These are phyloP conservation scores for Aspergillus saccharolyticus DNA, from an alignment of 495 filamentous ascomycete species.

Conservation along the genomic window DNA sequence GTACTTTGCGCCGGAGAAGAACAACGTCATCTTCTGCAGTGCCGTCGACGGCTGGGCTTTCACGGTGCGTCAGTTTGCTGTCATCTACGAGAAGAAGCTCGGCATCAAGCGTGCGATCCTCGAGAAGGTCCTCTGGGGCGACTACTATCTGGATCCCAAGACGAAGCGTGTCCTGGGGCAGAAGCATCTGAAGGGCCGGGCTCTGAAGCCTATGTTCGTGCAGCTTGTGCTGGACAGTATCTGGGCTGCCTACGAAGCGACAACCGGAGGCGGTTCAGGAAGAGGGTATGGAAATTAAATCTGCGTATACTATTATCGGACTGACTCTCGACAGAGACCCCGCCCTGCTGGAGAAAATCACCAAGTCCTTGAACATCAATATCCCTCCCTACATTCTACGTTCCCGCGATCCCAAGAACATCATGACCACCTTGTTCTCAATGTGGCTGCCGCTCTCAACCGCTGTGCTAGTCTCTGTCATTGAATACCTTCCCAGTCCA, in stretches of 20 bases:
- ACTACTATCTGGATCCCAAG: slow-evolving; percentile 95
- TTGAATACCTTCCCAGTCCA: slow-evolving; percentile 88
- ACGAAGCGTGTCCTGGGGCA: slow-evolving; percentile 85
- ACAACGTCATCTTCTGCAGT: slow-evolving; percentile 98
- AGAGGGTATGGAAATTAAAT: slow-evolving; percentile 61
- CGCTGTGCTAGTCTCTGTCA: slow-evolving; percentile 83
- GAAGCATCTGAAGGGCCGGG: slow-evolving; percentile 89
- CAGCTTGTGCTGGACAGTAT: slow-evolving; percentile 93
- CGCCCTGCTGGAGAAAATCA: slow-evolving; percentile 84
- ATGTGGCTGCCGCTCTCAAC: slow-evolving; percentile 93
- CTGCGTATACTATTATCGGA: slow-evolving; percentile 11
- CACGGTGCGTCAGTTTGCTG: slow-evolving; percentile 89
- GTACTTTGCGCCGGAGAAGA: slow-evolving; percentile 96
- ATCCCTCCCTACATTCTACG: slow-evolving; percentile 79
- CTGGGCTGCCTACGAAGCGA: slow-evolving; percentile 95
- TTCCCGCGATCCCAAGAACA: slow-evolving; percentile 74
- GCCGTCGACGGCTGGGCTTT: slow-evolving; percentile 98
- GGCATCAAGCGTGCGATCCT: slow-evolving; percentile 87
- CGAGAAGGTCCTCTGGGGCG: slow-evolving; percentile 96
- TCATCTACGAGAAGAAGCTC: slow-evolving; percentile 92
- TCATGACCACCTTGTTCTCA: slow-evolving; percentile 80
- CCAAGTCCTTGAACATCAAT: slow-evolving; percentile 79
- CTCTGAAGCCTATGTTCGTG: slow-evolving; percentile 95
- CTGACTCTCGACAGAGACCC: slow-evolving; percentile 58
- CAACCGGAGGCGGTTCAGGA: slow-evolving; percentile 70